Percentiles rank a stretch among this genome's conserved stretches.
These are phyloP conservation scores for Didymella pomorum DNA, from an alignment of 2,329 filamentous ascomycete genomes.

Conservation along the genomic window DNA sequence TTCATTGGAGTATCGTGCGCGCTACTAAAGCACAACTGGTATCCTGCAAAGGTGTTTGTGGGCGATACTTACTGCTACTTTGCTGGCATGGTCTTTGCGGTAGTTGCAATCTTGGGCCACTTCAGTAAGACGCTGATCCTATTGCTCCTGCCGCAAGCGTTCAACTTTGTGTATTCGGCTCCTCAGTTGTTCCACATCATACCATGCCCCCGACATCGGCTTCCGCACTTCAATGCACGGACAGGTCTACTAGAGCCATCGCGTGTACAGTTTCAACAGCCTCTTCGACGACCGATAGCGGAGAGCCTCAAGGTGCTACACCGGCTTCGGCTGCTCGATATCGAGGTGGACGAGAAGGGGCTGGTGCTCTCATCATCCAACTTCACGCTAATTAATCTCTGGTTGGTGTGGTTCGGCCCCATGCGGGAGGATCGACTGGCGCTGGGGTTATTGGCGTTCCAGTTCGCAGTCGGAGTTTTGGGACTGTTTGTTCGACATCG, in stretches of 20 bases:
- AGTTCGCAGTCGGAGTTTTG: conserved; percentile 76
- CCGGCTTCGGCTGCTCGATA: conserved; percentile 70
- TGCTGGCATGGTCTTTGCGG: conserved; percentile 97
- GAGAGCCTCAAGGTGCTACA: conserved; percentile 72
- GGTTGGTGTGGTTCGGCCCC: conserved; percentile 94
- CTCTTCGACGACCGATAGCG: conserved; percentile 71
- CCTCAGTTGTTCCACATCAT: conserved; percentile 91
- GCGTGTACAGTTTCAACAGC: conserved; percentile 75
- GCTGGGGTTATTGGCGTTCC: conserved; percentile 79
- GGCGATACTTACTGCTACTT: conserved; percentile 99
- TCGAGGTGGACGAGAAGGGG: conserved; percentile 73
- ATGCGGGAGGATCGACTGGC: conserved; percentile 86
- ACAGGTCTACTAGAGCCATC: conserved; percentile 88
- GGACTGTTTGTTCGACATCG: conserved; percentile 87
- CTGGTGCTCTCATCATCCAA: conserved; percentile 83
- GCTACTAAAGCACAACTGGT: conserved; percentile 92
- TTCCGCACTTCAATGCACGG: conserved; percentile 86
- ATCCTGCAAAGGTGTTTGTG: conserved; percentile 92
- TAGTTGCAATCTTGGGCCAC: conserved; percentile 94
- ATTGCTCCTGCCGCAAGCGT: conserved; percentile 89
- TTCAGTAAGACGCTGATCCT: conserved; percentile 97
- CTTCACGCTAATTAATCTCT: conserved; percentile 92
- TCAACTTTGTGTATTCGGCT: conserved; percentile 94
- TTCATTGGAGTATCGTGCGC: conserved; percentile 93
- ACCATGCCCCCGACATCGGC: conserved; percentile 89